These are phyloP conservation scores for Diphasiastrum complanatum DNA, from an alignment of 83 land plant genomes.

Conservation along the genomic window DNA sequence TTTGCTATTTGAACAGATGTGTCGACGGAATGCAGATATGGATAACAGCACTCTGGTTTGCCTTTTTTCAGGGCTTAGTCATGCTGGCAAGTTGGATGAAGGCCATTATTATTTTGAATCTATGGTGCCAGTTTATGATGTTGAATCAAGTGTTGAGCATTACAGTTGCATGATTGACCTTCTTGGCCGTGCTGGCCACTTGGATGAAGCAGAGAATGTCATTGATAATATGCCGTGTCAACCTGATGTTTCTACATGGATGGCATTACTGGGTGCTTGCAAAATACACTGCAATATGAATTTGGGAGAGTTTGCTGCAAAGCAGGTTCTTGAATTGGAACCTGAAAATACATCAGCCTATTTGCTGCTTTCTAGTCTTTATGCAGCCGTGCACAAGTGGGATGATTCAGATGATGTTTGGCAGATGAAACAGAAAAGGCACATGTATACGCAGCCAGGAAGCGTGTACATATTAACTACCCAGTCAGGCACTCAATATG, in stretches of 20 bases:
- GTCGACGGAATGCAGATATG: background rate
- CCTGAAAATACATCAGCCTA: too few species aligned
- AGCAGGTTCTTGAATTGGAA: too few species aligned
- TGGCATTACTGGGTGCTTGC: conserved; percentile 3
- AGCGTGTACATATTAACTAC: too few species aligned
- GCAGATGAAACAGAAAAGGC: too few species aligned
- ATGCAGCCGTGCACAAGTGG: too few species aligned
- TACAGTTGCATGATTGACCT: conserved; percentile 15
- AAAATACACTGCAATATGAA: too few species aligned
- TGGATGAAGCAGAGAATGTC: background rate
- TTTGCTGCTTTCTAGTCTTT: too few species aligned
- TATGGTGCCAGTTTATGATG: background rate
- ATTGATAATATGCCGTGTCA: background rate
- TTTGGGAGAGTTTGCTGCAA: too few species aligned
- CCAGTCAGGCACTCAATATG: too few species aligned
- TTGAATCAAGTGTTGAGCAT: conserved; percentile 5
- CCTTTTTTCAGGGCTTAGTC: background rate
- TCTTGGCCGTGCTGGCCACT: conserved; percentile 9
- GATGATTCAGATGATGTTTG: too few species aligned
- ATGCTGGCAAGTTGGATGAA: conserved; percentile 5
- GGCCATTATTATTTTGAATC: conserved; percentile 1
- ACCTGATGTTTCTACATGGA: conserved; percentile 9
- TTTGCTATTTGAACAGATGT: conserved; percentile 1
- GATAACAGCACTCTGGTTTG: conserved; percentile 8
- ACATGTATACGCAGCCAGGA: too few species aligned